A percentile compares a stretch with the other conserved stretches of the same genome.
Conservation (phyloP, 2,329 filamentous ascomycete species). For the Anthostomella pinea region DNA sequence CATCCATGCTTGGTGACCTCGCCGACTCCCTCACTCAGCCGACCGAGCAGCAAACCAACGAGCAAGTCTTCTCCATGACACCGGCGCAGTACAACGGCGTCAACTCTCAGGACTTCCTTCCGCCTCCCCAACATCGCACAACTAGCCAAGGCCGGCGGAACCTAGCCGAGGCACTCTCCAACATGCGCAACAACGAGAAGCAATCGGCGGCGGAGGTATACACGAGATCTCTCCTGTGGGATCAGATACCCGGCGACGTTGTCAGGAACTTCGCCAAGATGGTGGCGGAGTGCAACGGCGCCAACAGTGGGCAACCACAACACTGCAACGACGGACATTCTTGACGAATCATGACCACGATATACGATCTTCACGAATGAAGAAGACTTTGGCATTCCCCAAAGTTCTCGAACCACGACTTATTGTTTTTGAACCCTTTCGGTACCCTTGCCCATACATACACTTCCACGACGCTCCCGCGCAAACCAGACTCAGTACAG, state of each 20-base stretch:
- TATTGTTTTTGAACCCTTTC: slow-evolving; percentile 28
- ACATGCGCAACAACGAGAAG: slow-evolving; percentile 71
- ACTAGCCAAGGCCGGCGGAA: slow-evolving; percentile 67
- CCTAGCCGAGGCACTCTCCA: slow-evolving; percentile 75
- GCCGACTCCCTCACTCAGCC: slow-evolving; percentile 69
- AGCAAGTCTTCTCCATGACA: slow-evolving; percentile 84
- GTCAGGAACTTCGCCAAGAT: slow-evolving; percentile 90
- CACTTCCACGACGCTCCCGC: slow-evolving; percentile 32
- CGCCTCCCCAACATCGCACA: slow-evolving; percentile 50
- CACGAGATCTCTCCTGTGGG: slow-evolving; percentile 88
- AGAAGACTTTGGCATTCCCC: slow-evolving; percentile 15
- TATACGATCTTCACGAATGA: slow-evolving; percentile 34
- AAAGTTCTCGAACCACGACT: slow-evolving; percentile 16
- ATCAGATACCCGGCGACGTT: slow-evolving; percentile 88
- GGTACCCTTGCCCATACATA: slow-evolving; percentile 26
- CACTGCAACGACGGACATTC: slow-evolving; percentile 42
- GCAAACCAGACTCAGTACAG: slow-evolving; percentile 33
- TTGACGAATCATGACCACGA: slow-evolving; percentile 39
- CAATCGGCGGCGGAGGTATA: slow-evolving; percentile 83
- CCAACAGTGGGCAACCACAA: slow-evolving; percentile 40
- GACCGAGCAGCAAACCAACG: slow-evolving; percentile 79
- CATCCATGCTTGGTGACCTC: slow-evolving; percentile 63
- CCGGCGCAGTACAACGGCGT: slow-evolving; percentile 86
- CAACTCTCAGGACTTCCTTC: slow-evolving; percentile 70
- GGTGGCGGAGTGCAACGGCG: slow-evolving; percentile 70